Conservation (phyloP, 1,139 yeast genomes). For the Hyphopichia pseudoburtonii region DNA sequence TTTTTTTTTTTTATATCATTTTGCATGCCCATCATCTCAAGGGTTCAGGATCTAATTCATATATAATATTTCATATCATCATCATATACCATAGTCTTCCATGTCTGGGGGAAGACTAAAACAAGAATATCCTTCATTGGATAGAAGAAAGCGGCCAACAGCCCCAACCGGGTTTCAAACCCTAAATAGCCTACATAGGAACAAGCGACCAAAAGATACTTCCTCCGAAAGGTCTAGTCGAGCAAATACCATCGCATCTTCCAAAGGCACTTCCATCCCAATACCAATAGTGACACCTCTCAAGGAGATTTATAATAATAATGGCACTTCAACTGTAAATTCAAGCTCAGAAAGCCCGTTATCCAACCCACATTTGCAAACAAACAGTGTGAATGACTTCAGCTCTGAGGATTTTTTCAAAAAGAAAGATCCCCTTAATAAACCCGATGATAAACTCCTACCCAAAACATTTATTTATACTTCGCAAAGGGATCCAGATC, state of each 20-base stretch:
- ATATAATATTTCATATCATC: no score
- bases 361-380: no score
- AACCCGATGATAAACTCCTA: no score
- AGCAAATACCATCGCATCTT: neutral
- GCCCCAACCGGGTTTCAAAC: slow-evolving; percentile 4
- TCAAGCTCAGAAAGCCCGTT: no score
- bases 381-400: no score
- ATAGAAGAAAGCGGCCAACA: slow-evolving; percentile 2
- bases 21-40: no score
- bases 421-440: no score
- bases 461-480: neutral
- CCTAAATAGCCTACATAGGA: neutral
- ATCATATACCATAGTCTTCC: no score
- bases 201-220: slow-evolving; percentile 1
- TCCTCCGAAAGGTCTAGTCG: neutral
- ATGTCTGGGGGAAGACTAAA: slow-evolving; percentile 2
- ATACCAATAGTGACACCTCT: neutral
- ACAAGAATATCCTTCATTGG: slow-evolving; percentile 1
- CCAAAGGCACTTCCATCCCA: neutral
- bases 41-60: no score
- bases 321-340: no score
- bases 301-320: neutral
- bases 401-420: no score
- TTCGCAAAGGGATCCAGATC: neutral
- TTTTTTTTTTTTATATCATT: no score